phyloP scores from a whole-genome alignment of 1,284 basidiomycete species.

The Pseudozyma sp. region DNA sequence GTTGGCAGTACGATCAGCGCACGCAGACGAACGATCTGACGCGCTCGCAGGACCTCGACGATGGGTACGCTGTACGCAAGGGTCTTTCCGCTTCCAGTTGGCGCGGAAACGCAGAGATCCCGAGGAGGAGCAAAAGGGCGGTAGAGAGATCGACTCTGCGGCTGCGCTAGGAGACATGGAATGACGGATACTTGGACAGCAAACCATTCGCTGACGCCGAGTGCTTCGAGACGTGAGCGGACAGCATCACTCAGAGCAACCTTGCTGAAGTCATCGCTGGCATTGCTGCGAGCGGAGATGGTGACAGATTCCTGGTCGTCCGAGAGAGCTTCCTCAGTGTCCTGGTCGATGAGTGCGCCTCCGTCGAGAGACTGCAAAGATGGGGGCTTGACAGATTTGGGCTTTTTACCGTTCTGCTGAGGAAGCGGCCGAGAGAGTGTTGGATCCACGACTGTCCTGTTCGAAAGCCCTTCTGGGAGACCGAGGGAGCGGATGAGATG shows the following conservation, averaged over 20 bases:
- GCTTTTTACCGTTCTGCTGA: conserved; percentile 12
- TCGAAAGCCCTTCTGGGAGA: conserved; percentile 54
- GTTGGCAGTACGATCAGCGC: conserved; percentile 94
- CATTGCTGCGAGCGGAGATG: conserved; percentile 3
- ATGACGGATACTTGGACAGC: conserved; percentile 83
- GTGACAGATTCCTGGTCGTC: conserved; percentile 23
- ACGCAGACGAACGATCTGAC: conserved; percentile 75
- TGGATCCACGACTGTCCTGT: conserved; percentile 54
- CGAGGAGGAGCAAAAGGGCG: conserved; percentile 78
- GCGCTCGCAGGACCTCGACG: conserved; percentile 73
- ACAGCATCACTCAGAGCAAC: conserved; percentile 43
- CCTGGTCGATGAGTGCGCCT: conserved; percentile 16
- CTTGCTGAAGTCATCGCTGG: conserved; percentile 32
- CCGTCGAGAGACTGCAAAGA: not conserved
- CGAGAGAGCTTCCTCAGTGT: conserved; percentile 9
- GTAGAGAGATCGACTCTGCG: conserved; percentile 73
- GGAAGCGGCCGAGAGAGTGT: conserved; percentile 39
- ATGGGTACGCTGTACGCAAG: conserved; percentile 93
- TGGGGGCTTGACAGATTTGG: not conserved
- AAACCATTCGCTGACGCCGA: conserved; percentile 66
- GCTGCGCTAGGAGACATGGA: conserved; percentile 77
- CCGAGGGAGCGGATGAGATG: conserved; percentile 57
- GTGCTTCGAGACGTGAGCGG: conserved; percentile 44
- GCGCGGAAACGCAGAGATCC: conserved; percentile 96
- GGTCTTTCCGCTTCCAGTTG: conserved; percentile 97